Base-by-base conservation (phyloP, 108 stramenopile species). In the Aurantiochytrium sp. region DNA sequence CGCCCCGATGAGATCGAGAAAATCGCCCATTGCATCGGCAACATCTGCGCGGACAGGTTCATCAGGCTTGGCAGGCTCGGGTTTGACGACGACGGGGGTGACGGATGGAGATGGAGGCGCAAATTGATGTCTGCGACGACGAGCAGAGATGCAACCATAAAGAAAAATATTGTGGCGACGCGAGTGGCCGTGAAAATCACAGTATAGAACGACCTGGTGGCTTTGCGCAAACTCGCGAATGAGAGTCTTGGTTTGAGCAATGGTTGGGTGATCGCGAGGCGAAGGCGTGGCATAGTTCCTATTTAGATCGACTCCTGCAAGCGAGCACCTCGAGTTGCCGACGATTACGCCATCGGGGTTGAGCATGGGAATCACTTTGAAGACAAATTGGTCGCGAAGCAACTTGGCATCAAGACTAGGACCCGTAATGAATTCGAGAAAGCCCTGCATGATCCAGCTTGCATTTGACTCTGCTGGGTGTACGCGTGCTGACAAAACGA, bases 321-420 rank as follows among this genome's bases (percentile, higher is more conserved):
- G 69, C 10, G 90, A 93, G 89, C 92, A 91, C 29, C 94, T 91
- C 44, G 93, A 92, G 90, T 94, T 94, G 23, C 94, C 94, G 58
- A 92, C 57, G 58, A 94, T 90, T 8, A 94, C 94, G 29, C 94
- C 94, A 57, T 94, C 94, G 4, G 94, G 94, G 58, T 94, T 94
- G 44, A 94, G 91, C 94, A 94, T 94, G 19, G 94, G 94, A 6
- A 93, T 91, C 14, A 94, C 59, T 45, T 91, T 93, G 89, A 94
- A 93, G 23, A 94, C 87, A 58, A 93, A 93, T 42, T 60, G 29
- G 6, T 88, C 58, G 25, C 94, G 89, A 58, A 94, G 59, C 19
- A 87, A 21, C 16, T 58, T 44, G 49, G 94, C 94, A n/a, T 55
- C 88, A 4, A 72, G 90, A 42, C 44, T 18, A 42, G 91, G 88